Percentiles rank a stretch among this genome's conserved stretches.
Conservation (phyloP, 2,329 filamentous ascomycete species). For the Ceratocystis ficicola region DNA sequence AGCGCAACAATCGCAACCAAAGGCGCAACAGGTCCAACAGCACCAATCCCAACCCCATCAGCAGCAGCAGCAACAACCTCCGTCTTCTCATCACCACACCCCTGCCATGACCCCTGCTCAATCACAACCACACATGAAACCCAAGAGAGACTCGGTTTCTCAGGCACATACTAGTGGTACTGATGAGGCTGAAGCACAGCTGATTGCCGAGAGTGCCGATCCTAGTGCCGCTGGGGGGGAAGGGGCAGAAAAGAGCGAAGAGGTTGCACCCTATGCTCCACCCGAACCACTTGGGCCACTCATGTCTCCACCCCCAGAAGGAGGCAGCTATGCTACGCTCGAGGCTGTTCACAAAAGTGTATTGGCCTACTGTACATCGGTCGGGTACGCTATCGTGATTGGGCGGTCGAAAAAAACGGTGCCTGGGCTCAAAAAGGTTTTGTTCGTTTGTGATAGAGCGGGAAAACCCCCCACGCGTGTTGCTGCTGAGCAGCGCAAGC, state of each 20-base stretch:
- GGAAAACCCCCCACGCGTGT: slow-evolving; percentile 50
- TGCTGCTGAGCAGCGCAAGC: slow-evolving; percentile 52
- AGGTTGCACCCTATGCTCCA: slow-evolving; percentile 41
- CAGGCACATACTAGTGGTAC: slow-evolving; percentile 16
- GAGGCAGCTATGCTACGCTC: slow-evolving; percentile 50
- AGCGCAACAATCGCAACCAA: slow-evolving; percentile 25
- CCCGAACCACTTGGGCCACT: slow-evolving; percentile 44
- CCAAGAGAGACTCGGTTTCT: slow-evolving; percentile 29
- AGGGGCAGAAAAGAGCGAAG: slow-evolving; percentile 35
- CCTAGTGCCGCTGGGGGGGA: slow-evolving; percentile 41
- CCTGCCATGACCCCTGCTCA: slow-evolving; percentile 21
- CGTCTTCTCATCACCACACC: slow-evolving; percentile 19
- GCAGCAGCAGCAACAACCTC: slow-evolving; percentile 24
- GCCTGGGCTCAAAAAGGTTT: slow-evolving; percentile 53
- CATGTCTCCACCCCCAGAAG: slow-evolving; percentile 53
- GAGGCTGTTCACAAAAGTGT: slow-evolving; percentile 54
- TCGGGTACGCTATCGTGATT: slow-evolving; percentile 57
- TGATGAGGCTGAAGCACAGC: slow-evolving; percentile 19
- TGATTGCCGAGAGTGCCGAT: slow-evolving; percentile 16
- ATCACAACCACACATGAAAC: slow-evolving; percentile 27
- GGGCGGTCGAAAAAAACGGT: slow-evolving; percentile 57
- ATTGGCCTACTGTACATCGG: slow-evolving; percentile 52
- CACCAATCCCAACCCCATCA: slow-evolving; percentile 20
- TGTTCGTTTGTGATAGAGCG: slow-evolving; percentile 54
- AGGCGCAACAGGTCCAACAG: slow-evolving; percentile 21